Evolutionary conservation across 2,329 filamentous ascomycete genomes (phyloP).

Genomic region (Cercospora beticola): DNA sequence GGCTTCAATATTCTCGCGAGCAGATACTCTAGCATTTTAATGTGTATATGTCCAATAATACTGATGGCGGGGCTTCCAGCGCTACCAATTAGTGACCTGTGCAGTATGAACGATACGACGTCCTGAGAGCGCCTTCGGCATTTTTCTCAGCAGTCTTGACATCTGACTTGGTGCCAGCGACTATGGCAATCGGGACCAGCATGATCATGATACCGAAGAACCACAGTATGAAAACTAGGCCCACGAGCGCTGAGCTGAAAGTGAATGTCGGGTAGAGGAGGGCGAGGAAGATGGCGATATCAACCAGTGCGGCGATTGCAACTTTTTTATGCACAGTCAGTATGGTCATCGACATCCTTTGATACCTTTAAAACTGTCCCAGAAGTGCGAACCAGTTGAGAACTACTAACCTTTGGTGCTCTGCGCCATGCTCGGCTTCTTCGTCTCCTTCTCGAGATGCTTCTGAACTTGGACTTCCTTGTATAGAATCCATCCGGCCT

Average conservation of each 20-base stretch:
- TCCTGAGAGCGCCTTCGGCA: neutral
- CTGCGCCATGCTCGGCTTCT: neutral
- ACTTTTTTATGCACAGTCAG: neutral
- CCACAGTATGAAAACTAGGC: neutral
- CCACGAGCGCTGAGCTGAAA: neutral
- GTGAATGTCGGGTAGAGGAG: neutral
- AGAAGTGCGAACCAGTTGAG: no score
- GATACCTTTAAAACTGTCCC: no score
- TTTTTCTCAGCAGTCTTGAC: neutral
- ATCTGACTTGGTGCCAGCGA: neutral
- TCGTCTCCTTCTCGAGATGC: neutral
- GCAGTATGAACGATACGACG: neutral
- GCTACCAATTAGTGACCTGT: neutral
- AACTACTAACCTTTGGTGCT: neutral
- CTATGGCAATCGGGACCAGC: neutral
- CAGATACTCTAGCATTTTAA: slow-evolving; percentile 4
- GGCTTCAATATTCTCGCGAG: slow-evolving; percentile 7
- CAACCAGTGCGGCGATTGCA: neutral
- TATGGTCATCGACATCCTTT: neutral
- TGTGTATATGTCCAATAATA: neutral
- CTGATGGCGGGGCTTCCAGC: no score
- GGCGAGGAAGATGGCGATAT: neutral
- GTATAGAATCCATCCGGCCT: slow-evolving; percentile 16
- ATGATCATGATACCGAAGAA: neutral
- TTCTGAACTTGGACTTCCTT: slow-evolving; percentile 12